A percentile compares a stretch with the other conserved stretches of the same genome.
Evolutionary conservation across 2,329 filamentous ascomycete genomes (phyloP).

Genomic region (Waltergamsia citrina): DNA sequence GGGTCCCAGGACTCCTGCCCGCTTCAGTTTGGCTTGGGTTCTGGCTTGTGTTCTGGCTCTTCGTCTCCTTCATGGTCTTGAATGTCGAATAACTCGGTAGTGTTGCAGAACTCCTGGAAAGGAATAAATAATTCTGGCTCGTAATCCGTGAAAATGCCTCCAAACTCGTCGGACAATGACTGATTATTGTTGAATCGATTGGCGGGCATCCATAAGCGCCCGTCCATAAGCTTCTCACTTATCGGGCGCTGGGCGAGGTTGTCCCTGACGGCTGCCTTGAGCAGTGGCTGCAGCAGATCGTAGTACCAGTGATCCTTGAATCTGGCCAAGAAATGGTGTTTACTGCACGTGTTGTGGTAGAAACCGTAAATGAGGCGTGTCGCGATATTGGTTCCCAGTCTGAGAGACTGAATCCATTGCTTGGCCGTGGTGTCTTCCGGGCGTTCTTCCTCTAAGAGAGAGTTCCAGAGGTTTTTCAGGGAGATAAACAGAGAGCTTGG

Average conservation of each 20-base stretch:
- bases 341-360: slow-evolving; percentile 14
- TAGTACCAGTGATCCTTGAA: slow-evolving; percentile 12
- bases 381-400: slow-evolving; percentile 11
- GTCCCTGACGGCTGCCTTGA: slow-evolving; percentile 1
- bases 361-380: slow-evolving; percentile 12
- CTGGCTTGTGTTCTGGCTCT: no score
- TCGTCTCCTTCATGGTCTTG: no score
- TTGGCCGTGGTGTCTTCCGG: background rate
- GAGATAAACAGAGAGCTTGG: slow-evolving; percentile 6
- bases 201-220: slow-evolving; percentile 8
- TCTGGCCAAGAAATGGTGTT: slow-evolving; percentile 10
- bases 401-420: slow-evolving; percentile 9
- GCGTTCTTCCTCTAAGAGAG: slow-evolving; percentile 1
- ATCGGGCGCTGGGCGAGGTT: slow-evolving; percentile 6
- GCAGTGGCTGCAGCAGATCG: slow-evolving; percentile 7
- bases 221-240: slow-evolving; percentile 6
- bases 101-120: slow-evolving; percentile 3
- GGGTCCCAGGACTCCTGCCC: no score
- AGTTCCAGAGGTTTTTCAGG: slow-evolving; percentile 6
- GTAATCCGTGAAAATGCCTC: slow-evolving; percentile 6
- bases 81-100: no score
- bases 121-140: slow-evolving; percentile 2
- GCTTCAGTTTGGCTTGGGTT: no score
- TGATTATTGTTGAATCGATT: slow-evolving; percentile 4
- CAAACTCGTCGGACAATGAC: slow-evolving; percentile 3